These are phyloP conservation scores for Rhizopus sp. DNA, from an alignment of 371 early-diverging fungal species.

Conservation along the genomic window DNA sequence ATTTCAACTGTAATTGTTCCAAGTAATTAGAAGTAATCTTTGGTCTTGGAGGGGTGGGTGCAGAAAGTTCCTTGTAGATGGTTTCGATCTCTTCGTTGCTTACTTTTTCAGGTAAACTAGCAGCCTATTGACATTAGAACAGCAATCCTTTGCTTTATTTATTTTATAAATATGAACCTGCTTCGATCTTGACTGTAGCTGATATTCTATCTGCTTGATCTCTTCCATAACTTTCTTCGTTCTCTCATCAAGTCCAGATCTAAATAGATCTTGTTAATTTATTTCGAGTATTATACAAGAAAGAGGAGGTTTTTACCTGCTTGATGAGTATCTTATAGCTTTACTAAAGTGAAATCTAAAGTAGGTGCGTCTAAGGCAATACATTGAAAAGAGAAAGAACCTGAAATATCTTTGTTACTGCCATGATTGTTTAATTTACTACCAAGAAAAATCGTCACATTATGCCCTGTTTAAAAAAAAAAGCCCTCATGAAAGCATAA, in stretches of 20 bases:
- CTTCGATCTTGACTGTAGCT: conserved; percentile 25
- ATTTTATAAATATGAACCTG: conserved; percentile 12
- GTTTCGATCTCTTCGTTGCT: conserved; percentile 30
- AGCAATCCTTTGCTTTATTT: conserved; percentile 1
- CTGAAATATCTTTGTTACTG: too few species aligned
- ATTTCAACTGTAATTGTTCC: conserved; percentile 41
- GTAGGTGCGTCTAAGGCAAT: neutral
- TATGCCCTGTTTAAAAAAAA: neutral
- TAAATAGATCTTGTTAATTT: neutral
- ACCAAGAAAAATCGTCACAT: too few species aligned
- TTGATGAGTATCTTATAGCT: conserved; percentile 4
- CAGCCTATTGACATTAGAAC: conserved; percentile 4
- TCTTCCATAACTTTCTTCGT: conserved; percentile 34
- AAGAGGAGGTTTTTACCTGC: conserved; percentile 11
- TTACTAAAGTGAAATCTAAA: conserved; percentile 2
- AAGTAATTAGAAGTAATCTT: conserved; percentile 54
- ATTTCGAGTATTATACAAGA: neutral
- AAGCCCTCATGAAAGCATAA: too few species aligned
- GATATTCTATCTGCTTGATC: conserved; percentile 33
- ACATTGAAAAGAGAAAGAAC: neutral
- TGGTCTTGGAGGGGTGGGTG: conserved; percentile 26
- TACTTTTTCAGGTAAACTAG: conserved; percentile 17
- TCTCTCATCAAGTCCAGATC: conserved; percentile 26
- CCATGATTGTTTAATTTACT: too few species aligned
- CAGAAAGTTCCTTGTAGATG: conserved; percentile 38